Evolutionary conservation across 2,329 filamentous ascomycete genomes (phyloP).

Genomic region (Fusarium algeriense): DNA sequence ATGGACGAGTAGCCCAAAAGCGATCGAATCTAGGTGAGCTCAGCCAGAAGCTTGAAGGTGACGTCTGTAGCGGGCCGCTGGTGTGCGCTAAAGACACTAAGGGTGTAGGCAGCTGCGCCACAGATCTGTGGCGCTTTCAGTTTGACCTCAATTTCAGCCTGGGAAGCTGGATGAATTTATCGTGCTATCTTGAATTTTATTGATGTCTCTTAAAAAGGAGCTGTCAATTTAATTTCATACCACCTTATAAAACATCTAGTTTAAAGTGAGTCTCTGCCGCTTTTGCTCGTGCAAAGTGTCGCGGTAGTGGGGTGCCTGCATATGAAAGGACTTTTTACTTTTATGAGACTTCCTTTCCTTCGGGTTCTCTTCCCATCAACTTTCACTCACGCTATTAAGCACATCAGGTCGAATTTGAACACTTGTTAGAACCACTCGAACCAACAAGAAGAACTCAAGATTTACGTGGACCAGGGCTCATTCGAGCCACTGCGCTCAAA

Average conservation of each 20-base stretch:
- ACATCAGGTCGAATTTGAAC: neutral
- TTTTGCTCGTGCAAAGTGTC: neutral
- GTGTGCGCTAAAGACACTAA: slow-evolving; percentile 8
- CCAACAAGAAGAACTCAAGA: neutral
- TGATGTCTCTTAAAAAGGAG: too few species aligned
- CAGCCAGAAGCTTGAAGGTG: slow-evolving; percentile 19
- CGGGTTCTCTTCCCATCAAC: neutral
- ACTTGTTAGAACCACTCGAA: neutral
- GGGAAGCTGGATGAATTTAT: neutral
- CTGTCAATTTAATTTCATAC: neutral
- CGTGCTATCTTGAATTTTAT: neutral
- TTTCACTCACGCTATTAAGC: neutral
- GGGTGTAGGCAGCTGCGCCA: slow-evolving; percentile 30
- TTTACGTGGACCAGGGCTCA: neutral
- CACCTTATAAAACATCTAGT: too few species aligned
- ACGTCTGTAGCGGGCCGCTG: slow-evolving; percentile 34
- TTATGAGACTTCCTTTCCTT: slow-evolving; percentile 9
- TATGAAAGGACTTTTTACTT: slow-evolving; percentile 11
- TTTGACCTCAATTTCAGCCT: neutral
- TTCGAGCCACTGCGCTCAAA: neutral
- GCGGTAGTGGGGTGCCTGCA: slow-evolving; percentile 16
- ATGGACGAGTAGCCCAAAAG: slow-evolving; percentile 31
- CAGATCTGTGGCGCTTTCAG: slow-evolving; percentile 24
- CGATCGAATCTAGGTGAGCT: slow-evolving; percentile 17
- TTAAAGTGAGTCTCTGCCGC: neutral